Conservation (phyloP, 768 basidiomycete genomes). For the Calocybe gangraenosa region DNA sequence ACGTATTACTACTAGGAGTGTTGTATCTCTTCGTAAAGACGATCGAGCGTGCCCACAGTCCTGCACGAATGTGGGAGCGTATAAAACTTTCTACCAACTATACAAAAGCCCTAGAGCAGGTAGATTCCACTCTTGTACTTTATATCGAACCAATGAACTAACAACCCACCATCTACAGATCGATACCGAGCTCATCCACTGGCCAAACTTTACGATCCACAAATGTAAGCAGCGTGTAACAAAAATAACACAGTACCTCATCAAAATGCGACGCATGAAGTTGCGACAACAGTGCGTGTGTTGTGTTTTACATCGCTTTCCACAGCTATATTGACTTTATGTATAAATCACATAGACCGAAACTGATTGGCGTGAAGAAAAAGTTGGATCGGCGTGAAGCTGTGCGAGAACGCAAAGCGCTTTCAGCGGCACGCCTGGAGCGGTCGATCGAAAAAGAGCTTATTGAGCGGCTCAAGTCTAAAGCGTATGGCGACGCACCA, state of each 20-base stretch:
- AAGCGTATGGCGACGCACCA: conserved; percentile 96
- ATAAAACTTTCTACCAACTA: conserved; percentile 93
- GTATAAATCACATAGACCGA: conserved; percentile 55
- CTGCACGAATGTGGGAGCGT: conserved; percentile 97
- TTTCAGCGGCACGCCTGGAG: conserved; percentile 93
- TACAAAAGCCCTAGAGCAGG: conserved; percentile 92
- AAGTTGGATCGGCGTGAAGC: conserved; percentile 93
- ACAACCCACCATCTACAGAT: conserved; percentile 51
- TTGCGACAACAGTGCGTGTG: conserved; percentile 75
- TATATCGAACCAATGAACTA: not conserved
- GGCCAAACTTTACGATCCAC: conserved; percentile 96
- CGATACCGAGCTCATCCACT: conserved; percentile 92
- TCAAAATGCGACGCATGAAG: conserved; percentile 93
- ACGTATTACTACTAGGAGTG: conserved; percentile 43
- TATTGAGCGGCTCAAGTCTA: conserved; percentile 90
- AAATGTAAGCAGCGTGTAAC: conserved; percentile 99
- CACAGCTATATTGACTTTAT: not conserved
- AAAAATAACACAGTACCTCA: conserved; percentile 98
- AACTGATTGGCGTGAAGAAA: conserved; percentile 93
- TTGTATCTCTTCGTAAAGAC: conserved; percentile 97
- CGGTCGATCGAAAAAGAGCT: conserved; percentile 95
- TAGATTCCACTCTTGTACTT: conserved; percentile 21
- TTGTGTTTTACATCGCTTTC: not conserved
- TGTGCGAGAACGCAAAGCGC: conserved; percentile 90
- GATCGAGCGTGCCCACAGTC: conserved; percentile 94